These are phyloP conservation scores for Kondoa malvinella DNA, from an alignment of 768 basidiomycete species.

Conservation along the genomic window DNA sequence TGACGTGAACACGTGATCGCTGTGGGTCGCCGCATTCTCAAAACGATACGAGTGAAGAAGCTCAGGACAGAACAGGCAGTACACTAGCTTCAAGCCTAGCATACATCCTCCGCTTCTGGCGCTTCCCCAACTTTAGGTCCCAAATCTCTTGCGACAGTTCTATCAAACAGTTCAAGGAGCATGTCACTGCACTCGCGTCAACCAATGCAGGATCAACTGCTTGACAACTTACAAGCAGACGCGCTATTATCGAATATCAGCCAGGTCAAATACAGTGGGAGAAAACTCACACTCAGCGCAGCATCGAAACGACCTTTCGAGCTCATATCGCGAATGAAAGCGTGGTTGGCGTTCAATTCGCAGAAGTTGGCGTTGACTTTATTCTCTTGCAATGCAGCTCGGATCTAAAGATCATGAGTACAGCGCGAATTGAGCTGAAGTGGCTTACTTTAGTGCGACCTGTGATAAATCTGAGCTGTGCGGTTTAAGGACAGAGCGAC, in stretches of 20 bases:
- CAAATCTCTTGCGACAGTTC: constrained; percentile 68
- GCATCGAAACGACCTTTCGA: constrained; percentile 78
- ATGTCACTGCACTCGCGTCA: constrained; percentile 11
- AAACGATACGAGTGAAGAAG: too few relatives aligned
- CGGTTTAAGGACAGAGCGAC: constrained; percentile 46
- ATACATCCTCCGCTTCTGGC: constrained; percentile 59
- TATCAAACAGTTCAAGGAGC: constrained; percentile 86
- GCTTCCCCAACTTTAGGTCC: constrained; percentile 44
- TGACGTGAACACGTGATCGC: too few relatives aligned
- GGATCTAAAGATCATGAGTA: neutral
- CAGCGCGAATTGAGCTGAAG: neutral
- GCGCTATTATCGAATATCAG: neutral
- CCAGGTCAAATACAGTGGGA: constrained; percentile 52
- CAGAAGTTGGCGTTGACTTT: constrained; percentile 50
- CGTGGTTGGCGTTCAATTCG: constrained; percentile 33
- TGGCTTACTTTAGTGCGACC: neutral
- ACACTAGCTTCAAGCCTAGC: too few relatives aligned
- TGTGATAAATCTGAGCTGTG: neutral
- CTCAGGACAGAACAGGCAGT: too few relatives aligned
- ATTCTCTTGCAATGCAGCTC: constrained; percentile 44
- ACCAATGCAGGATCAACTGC: constrained; percentile 16
- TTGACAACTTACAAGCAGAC: neutral
- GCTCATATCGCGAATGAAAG: constrained; percentile 79
- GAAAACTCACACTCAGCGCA: constrained; percentile 43
- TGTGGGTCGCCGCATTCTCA: too few relatives aligned